Percentiles rank a stretch among this genome's conserved stretches.
These are phyloP conservation scores for Arachis stenosperma DNA, from an alignment of 306 rosid genomes.

Conservation along the genomic window DNA sequence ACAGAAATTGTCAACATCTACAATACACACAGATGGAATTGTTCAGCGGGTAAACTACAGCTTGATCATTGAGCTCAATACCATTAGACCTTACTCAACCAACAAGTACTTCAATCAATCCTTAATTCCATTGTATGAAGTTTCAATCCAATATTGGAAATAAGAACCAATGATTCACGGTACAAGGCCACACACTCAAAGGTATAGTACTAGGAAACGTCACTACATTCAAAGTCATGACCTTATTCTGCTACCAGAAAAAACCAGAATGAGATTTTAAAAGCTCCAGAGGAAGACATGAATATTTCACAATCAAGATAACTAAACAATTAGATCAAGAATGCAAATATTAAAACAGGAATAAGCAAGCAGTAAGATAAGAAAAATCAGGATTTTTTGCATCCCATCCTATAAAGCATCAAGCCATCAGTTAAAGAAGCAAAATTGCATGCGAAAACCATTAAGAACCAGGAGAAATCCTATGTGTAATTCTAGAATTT, in stretches of 20 bases:
- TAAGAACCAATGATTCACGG: neutral
- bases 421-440: conserved; percentile 25
- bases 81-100: neutral
- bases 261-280: neutral
- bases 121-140: neutral
- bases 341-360: neutral
- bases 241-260: neutral
- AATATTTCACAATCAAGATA: neutral
- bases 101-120: neutral
- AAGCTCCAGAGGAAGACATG: neutral
- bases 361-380: neutral
- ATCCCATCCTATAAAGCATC: conserved; percentile 37
- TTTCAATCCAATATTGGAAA: neutral
- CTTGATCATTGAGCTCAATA: neutral
- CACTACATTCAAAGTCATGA: neutral
- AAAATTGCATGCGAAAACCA: conserved; percentile 41
- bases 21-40: neutral
- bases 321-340: neutral
- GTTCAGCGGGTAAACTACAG: neutral
- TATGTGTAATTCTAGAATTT: conserved; percentile 36
- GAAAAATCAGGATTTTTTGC: neutral
- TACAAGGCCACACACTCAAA: neutral
- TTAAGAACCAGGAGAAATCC: conserved; percentile 39
- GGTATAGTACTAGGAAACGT: too few species aligned
- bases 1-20: neutral